These are phyloP conservation scores for Cadophora sp. DNA, from an alignment of 2,329 filamentous ascomycete species.

Conservation along the genomic window DNA sequence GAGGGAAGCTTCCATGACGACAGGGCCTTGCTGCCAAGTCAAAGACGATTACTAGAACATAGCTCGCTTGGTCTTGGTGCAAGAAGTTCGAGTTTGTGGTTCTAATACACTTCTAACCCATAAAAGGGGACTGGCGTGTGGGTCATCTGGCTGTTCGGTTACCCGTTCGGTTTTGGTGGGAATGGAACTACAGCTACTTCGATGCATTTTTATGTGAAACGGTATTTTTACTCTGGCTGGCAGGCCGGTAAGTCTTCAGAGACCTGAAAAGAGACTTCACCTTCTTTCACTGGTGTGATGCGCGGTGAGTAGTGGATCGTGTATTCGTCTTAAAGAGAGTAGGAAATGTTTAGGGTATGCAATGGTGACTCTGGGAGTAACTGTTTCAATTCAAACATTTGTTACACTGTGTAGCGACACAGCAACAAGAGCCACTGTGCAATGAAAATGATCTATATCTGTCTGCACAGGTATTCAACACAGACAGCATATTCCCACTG, in stretches of 20 bases:
- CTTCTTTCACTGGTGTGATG: not conserved
- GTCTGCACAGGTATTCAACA: too few relatives aligned
- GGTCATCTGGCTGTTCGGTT: too few relatives aligned
- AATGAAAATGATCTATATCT: too few relatives aligned
- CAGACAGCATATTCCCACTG: too few relatives aligned
- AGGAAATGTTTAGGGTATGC: too few relatives aligned
- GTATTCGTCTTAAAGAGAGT: too few relatives aligned
- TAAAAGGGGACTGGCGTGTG: too few relatives aligned
- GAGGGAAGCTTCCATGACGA: conserved; percentile 39
- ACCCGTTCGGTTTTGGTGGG: not conserved
- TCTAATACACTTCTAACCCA: conserved; percentile 15
- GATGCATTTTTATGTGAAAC: not conserved
- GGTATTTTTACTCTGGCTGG: not conserved
- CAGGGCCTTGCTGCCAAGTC: conserved; percentile 38
- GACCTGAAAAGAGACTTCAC: not conserved
- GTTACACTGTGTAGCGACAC: too few relatives aligned
- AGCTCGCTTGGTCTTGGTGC: conserved; percentile 10
- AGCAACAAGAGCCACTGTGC: too few relatives aligned
- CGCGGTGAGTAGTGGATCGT: too few relatives aligned
- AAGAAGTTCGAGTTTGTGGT: conserved; percentile 38
- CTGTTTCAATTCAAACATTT: too few relatives aligned
- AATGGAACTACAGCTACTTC: not conserved
- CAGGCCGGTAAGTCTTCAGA: not conserved
- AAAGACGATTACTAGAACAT: conserved; percentile 24
- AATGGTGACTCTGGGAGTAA: too few relatives aligned